Evolutionary conservation across 2,329 filamentous ascomycete genomes (phyloP), one percentile per base, ranked within the genome.

Genomic region (Epichloe typhina): DNA sequence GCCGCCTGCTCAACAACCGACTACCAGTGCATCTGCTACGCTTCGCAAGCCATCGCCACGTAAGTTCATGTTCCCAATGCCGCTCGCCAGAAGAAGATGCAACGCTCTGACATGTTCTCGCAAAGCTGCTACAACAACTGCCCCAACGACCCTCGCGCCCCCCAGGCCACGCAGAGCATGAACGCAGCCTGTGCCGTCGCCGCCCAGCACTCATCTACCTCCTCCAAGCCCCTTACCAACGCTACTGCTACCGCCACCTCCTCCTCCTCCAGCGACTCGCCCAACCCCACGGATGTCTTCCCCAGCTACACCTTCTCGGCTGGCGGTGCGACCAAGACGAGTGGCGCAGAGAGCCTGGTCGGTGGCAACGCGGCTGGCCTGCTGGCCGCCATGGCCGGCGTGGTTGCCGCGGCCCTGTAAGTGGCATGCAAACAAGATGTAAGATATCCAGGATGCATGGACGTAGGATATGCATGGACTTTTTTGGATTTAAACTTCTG

Each of bases 71-170:
- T 26, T 19, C 17, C 23, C 23, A 26, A 26, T 3, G 23, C 3
- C 23, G 23, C 23, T 31, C 36, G 41, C 11, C 17, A 33, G 36
- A 42, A 19, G 15, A 46, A 31, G 31, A n/a, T 15, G 19, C 13
- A 19, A 15, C 40, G 38, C 31, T 33, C n/a, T 17, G 12, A 33
- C 23, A 51, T 51, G 51, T 55, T 55, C 52, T 53, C 41, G 55
- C 47, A 21, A 44, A 74, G 72, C 54, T 77, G 74, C 72, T 77
- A 69, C 67, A 74, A 75, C 69, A 77, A 77, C 71, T 77, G 75
- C 68, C 75, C 75, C 60, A 65, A 72, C 58, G 74, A 77, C 62
- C 2, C 59, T 47, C 66, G 69, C 44, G 63, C 59, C 54, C 50
- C 50, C 57, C 49, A 50, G 60, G 66, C 65, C 56, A 55, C 64